Evolutionary conservation across 257 asterid genomes (phyloP), one percentile per base, ranked within the genome.

Genomic region (Cinchona pubescens): DNA sequence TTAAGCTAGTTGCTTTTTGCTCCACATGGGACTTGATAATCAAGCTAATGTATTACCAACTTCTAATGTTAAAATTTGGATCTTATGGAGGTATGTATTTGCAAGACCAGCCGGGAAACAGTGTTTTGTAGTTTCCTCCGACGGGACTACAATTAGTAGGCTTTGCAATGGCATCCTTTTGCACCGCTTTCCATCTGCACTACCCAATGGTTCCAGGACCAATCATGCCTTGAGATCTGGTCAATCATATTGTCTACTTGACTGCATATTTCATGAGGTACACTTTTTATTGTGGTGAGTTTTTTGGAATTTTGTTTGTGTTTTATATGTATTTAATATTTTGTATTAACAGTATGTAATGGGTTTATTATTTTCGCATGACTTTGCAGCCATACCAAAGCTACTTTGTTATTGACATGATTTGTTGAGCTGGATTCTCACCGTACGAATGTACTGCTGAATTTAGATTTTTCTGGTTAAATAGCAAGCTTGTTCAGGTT

Each of bases 241-340:
- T 73, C 96, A 89, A 66, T 91, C 96, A 14, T 92, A 91, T 73
- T 95, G 96, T 78, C 90, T 95, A 73, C 96, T 95, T 25, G 97
- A 95, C 81, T 95, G 99, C 86, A 88, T 95, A 79, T 95, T 90
- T 85, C 96, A 95, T 25, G 98, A 95, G 99, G 98, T 95, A 83
- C 66, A 40, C 76, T 35, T 66, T 61, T 76, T 66, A 49, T 14
- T 69, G 12, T 43, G 53, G 74, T 61, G 12, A 45, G 49, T 75
- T 40, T n/a, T 30, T 8, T 51, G 15, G 18, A 38, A 48, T 63
- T 79, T 30, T 15, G 66, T 19, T 29, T 75, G 43, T 69, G 60
- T 48, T 27, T 34, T 40, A 4, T 12, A 0, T 58, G 32, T n/a
- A 12, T 56, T 37, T 14, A 15, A 29, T 25, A 7, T 19, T 32